These are phyloP conservation scores for Boletus chippewaensis DNA, from an alignment of 1,284 basidiomycete genomes.

Conservation along the genomic window DNA sequence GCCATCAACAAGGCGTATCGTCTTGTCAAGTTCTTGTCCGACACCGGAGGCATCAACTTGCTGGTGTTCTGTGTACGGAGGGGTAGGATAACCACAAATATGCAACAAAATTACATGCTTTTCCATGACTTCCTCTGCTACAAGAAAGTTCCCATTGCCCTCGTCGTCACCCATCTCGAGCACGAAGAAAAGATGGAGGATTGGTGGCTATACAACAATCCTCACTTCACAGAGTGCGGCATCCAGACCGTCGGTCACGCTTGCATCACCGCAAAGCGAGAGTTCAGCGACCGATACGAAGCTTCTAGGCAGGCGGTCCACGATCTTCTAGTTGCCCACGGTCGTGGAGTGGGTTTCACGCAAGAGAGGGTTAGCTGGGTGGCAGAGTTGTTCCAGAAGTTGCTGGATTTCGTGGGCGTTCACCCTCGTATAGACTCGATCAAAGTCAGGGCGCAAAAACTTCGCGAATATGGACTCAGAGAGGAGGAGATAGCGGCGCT, in stretches of 20 bases:
- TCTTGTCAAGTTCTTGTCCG: constrained; percentile 22
- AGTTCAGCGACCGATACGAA: constrained; percentile 24
- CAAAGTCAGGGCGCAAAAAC: constrained; percentile 24
- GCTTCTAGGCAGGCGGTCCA: constrained; percentile 22
- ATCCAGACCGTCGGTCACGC: constrained; percentile 23
- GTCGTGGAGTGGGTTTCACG: constrained; percentile 17
- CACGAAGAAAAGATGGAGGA: constrained; percentile 25
- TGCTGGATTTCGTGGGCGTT: constrained; percentile 25
- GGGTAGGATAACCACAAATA: constrained; percentile 30
- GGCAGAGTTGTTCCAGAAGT: constrained; percentile 20
- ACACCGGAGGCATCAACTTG: constrained; percentile 30
- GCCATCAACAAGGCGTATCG: constrained; percentile 30
- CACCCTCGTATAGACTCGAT: constrained; percentile 23
- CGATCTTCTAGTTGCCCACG: constrained; percentile 23
- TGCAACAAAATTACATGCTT: constrained; percentile 32
- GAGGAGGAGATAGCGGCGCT: constrained; percentile 23
- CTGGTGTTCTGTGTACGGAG: constrained; percentile 35
- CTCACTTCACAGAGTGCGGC: constrained; percentile 16
- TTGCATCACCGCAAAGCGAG: constrained; percentile 28
- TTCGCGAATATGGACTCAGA: constrained; percentile 27
- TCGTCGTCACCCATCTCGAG: constrained; percentile 28
- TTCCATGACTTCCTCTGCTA: constrained; percentile 30
- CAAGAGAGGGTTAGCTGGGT: constrained; percentile 26
- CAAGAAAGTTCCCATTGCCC: constrained; percentile 26
- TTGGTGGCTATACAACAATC: constrained; percentile 24